Evolutionary conservation across 192 early-diverging fungal species (phyloP).

Genomic region (Mortierella claussenii): DNA sequence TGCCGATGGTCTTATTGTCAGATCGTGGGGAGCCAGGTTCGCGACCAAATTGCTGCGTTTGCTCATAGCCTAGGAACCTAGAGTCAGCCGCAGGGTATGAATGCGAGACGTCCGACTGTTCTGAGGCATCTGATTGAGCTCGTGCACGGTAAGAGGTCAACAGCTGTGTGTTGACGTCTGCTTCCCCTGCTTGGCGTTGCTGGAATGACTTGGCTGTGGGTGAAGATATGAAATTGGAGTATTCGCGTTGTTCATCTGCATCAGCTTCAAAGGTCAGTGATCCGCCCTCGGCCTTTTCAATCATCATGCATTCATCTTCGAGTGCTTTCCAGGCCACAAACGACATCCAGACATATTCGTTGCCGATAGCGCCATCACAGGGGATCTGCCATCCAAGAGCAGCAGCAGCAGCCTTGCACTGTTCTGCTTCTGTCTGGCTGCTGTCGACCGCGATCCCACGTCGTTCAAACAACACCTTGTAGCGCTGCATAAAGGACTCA

Average conservation of each 20-base stretch:
- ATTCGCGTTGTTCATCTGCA: constrained; percentile 48
- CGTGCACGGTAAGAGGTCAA: constrained; percentile 20
- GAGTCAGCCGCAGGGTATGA: constrained; percentile 18
- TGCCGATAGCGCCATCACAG: constrained; percentile 61
- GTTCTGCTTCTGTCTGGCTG: background rate
- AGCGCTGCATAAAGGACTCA: constrained; percentile 81
- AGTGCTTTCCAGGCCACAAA: constrained; percentile 70
- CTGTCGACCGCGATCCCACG: constrained; percentile 17
- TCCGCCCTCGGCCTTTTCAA: constrained; percentile 67
- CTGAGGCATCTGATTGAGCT: constrained; percentile 32
- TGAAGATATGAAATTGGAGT: constrained; percentile 16
- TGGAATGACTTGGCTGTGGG: background rate
- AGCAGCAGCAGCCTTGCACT: constrained; percentile 11
- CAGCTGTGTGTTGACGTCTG: constrained; percentile 23
- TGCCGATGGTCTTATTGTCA: constrained; percentile 41
- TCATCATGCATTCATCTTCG: constrained; percentile 67
- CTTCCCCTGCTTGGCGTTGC: constrained; percentile 2
- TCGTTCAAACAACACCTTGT: constrained; percentile 66
- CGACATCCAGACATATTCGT: constrained; percentile 69
- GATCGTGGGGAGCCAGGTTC: constrained; percentile 20
- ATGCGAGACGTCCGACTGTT: constrained; percentile 20
- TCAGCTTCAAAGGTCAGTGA: constrained; percentile 43
- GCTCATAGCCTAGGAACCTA: constrained; percentile 17
- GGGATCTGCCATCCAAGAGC: constrained; percentile 56
- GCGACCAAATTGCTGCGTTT: constrained; percentile 4